These are phyloP conservation scores for Starmerella davenportii DNA, from an alignment of 805 yeast species.

Conservation along the genomic window DNA sequence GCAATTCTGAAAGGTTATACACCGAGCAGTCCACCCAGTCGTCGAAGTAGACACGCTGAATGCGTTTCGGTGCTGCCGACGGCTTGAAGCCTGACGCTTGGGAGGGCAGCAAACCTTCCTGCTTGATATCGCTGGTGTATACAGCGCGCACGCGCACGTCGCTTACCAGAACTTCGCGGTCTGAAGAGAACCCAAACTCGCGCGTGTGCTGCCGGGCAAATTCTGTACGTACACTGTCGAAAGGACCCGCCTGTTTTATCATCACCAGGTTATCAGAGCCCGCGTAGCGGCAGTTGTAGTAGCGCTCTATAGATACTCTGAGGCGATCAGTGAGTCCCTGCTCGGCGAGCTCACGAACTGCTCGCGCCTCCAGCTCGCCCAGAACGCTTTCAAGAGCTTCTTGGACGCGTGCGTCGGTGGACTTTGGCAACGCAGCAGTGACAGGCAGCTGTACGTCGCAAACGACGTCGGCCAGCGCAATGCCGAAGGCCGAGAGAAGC, in stretches of 20 bases:
- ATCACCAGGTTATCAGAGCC: conserved; percentile 83
- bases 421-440: conserved; percentile 27
- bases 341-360: conserved; percentile 25
- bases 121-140: background rate
- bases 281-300: conserved; percentile 58
- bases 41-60: conserved; percentile 41
- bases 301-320: conserved; percentile 37
- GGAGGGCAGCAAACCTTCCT: conserved; percentile 5
- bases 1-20: conserved; percentile 36
- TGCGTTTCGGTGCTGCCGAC: conserved; percentile 14
- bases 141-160: conserved; percentile 56
- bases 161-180: conserved; percentile 44
- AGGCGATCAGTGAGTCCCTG: conserved; percentile 37
- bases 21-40: conserved; percentile 36
- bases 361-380: conserved; percentile 27
- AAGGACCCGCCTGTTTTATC: conserved; percentile 24
- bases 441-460: conserved; percentile 65
- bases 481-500: conserved; percentile 73
- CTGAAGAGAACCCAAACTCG: conserved; percentile 57
- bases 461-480: conserved; percentile 71
- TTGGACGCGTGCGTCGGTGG: background rate
- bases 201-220: conserved; percentile 41
- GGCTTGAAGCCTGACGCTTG: background rate
- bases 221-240: conserved; percentile 18
- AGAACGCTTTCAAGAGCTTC: conserved; percentile 30